Evolutionary conservation across 495 filamentous ascomycete genomes (phyloP).

Genomic region (Pyrenopolyporus hunteri): DNA sequence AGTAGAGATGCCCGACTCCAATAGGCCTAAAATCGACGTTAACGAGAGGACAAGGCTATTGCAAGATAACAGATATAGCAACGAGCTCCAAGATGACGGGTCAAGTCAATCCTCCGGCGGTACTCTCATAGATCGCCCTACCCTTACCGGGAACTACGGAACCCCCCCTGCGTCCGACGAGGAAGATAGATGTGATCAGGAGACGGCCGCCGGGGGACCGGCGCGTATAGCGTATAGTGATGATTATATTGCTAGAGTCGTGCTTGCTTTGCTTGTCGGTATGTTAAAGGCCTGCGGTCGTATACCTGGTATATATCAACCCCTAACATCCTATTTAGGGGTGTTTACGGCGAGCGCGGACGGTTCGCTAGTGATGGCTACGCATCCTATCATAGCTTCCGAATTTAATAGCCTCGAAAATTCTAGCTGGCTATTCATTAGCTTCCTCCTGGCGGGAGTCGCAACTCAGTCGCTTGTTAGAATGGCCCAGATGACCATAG

Average conservation of each 20-base stretch:
- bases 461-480: conserved; percentile 65
- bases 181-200: conserved; percentile 8
- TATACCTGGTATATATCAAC: neutral
- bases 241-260: conserved; percentile 23
- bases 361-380: conserved; percentile 66
- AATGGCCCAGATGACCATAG: neutral
- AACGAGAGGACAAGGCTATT: conserved; percentile 26
- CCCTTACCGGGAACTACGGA: conserved; percentile 4
- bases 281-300: neutral
- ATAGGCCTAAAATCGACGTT: neutral
- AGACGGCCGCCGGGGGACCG: neutral
- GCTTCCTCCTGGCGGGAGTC: conserved; percentile 64
- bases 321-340: conserved; percentile 45
- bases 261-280: conserved; percentile 29
- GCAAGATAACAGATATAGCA: neutral
- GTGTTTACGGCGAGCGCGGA: conserved; percentile 71
- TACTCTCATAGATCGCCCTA: conserved; percentile 2
- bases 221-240: conserved; percentile 11
- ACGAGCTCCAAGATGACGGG: neutral
- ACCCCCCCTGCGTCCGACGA: conserved; percentile 14
- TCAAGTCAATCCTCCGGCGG: conserved; percentile 5
- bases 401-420: conserved; percentile 65
- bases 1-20: neutral
- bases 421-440: conserved; percentile 71
- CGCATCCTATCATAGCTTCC: conserved; percentile 67